A percentile compares a stretch with the other conserved stretches of the same genome.
Evolutionary conservation across 768 basidiomycete genomes (phyloP).

Genomic region (Lentinula edodes): DNA sequence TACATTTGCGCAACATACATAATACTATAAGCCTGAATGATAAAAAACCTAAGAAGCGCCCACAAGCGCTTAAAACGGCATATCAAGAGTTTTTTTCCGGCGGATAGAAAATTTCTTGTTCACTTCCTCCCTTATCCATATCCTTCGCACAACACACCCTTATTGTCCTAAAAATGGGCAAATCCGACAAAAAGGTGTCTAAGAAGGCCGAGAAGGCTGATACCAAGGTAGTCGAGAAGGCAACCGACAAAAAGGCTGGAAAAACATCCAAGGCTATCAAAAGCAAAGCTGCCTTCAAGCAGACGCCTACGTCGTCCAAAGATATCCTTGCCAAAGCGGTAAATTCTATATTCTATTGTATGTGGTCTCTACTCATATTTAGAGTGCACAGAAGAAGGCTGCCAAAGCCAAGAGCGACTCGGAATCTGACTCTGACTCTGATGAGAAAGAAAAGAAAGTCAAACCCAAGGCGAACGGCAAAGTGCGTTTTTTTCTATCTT

Average conservation of each 20-base stretch:
- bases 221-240: constrained; percentile 22
- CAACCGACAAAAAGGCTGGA: constrained; percentile 33
- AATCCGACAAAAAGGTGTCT: constrained; percentile 1
- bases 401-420: constrained; percentile 16
- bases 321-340: constrained; percentile 39
- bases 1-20: no score
- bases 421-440: constrained; percentile 16
- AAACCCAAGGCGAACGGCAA: constrained; percentile 10
- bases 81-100: background rate
- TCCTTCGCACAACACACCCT: background rate
- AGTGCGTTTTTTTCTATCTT: constrained; percentile 1
- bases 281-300: constrained; percentile 19
- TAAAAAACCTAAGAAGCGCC: no score
- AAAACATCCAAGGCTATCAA: constrained; percentile 31
- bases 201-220: constrained; percentile 12
- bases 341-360: constrained; percentile 11
- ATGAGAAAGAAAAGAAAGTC: constrained; percentile 20
- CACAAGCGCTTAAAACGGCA: no score
- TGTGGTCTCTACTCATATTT: background rate
- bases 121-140: background rate
- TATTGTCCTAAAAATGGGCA: background rate
- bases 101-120: background rate
- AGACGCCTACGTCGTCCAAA: constrained; percentile 30
- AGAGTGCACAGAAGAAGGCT: constrained; percentile 15
- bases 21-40: no score